Percentiles rank a stretch among this genome's conserved stretches.
Evolutionary conservation across 306 rosid genomes (phyloP).

Genomic region (Rosa persica): DNA sequence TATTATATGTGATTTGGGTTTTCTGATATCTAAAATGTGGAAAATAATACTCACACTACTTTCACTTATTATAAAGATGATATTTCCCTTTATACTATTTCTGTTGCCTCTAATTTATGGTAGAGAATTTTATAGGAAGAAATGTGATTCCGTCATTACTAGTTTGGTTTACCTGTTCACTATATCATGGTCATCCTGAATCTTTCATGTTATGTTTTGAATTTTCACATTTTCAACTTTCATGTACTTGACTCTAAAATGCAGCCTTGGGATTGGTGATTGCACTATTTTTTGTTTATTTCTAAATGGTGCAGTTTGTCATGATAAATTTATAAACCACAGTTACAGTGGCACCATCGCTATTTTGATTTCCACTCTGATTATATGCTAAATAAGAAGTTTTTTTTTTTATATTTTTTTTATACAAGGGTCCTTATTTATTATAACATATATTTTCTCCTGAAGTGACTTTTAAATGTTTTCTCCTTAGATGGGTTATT

Average conservation of each 20-base stretch:
- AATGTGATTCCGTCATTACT: not conserved
- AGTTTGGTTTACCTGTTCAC: not conserved
- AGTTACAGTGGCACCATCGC: not conserved
- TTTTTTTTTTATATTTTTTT: not conserved
- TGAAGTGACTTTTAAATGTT: not conserved
- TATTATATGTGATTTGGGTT: conserved; percentile 3
- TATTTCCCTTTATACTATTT: not conserved
- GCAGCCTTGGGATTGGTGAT: not conserved
- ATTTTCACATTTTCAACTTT: not conserved
- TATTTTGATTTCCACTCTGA: not conserved
- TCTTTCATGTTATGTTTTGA: not conserved
- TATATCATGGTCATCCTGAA: not conserved
- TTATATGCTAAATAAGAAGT: not conserved
- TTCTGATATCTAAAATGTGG: not conserved
- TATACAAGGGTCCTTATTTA: not conserved
- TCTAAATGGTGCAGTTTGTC: not conserved
- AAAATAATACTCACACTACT: not conserved
- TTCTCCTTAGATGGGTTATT: not conserved
- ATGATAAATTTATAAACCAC: not conserved
- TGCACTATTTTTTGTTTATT: not conserved
- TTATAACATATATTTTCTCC: not conserved
- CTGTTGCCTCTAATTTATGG: not conserved
- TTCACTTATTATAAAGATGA: not conserved
- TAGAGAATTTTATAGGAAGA: not conserved
- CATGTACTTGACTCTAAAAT: not conserved